Evolutionary conservation across 176 grass and related monocot genomes (phyloP).

Genomic region (Ampelocalamus luodianensis): DNA sequence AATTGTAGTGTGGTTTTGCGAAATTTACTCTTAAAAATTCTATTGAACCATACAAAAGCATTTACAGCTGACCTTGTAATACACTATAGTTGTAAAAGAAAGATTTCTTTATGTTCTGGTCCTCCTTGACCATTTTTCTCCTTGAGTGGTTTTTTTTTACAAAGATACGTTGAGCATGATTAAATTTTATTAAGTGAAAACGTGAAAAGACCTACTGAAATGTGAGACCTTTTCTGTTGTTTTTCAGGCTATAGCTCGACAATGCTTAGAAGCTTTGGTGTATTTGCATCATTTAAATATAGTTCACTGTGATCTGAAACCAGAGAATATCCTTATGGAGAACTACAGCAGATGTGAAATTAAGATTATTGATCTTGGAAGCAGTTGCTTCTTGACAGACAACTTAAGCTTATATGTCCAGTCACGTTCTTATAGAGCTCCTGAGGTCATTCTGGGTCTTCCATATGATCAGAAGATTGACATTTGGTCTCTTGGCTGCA

Average conservation of each 20-base stretch:
- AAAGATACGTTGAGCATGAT: background rate
- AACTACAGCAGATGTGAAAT: slow-evolving; percentile 98
- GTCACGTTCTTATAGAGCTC: slow-evolving; percentile 95
- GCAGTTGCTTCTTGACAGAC: slow-evolving; percentile 93
- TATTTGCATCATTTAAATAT: slow-evolving; percentile 88
- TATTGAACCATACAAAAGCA: slow-evolving; percentile 7
- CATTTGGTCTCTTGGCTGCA: slow-evolving; percentile 98
- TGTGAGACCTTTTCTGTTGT: slow-evolving; percentile 11
- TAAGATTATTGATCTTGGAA: slow-evolving; percentile 98
- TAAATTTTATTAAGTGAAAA: slow-evolving; percentile 36
- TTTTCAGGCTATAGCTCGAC: slow-evolving; percentile 84
- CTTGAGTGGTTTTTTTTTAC: background rate
- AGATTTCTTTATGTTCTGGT: background rate
- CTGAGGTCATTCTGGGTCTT: slow-evolving; percentile 91
- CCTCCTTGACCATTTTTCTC: background rate
- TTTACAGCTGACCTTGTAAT: slow-evolving; percentile 4
- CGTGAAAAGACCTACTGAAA: background rate
- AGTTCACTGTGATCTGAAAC: slow-evolving; percentile 96
- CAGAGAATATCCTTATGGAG: slow-evolving; percentile 98
- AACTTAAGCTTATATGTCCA: slow-evolving; percentile 89
- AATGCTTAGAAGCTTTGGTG: slow-evolving; percentile 89
- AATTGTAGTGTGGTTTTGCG: too few species aligned
- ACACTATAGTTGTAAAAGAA: slow-evolving; percentile 4
- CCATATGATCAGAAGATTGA: slow-evolving; percentile 94
- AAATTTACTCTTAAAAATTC: background rate